Base-by-base conservation (phyloP, 2,329 filamentous ascomycete species). In the Colletotrichum aenigma region DNA sequence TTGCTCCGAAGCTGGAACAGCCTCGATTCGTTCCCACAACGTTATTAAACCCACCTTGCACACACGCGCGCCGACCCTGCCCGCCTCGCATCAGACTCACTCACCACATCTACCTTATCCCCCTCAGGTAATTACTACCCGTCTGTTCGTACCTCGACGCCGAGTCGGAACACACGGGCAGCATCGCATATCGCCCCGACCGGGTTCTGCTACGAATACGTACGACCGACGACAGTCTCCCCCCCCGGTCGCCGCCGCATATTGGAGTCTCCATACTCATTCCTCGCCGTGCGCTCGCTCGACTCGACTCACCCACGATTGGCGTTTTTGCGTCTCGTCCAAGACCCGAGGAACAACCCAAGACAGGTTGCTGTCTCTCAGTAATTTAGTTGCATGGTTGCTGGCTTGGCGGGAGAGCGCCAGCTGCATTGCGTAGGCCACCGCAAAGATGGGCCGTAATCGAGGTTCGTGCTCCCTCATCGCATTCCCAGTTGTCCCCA, bases 311-410 rank as follows among this genome's bases (percentile, higher is more conserved):
- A 18, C 38, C n/a, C 38, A 48, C 26, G 36, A 48, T 9, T 52
- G 32, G 38, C 30, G 66, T 68, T 43, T 71, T 71, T 6, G 55
- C 48, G 66, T 55, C 71, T 74, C 32, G 70, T 34, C 52, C 15
- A 36, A 34, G 78, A 24, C 61, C 26, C 38, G 38, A 64, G 52
- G 36, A 62, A 43, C 58, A 62, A 24, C 58, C 66, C 55, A 71
- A 61, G 28, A 56, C 58, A 36, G 32, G 68, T 36, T 30, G 58
- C 24, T 75, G 74, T 75, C 74, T 75, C 70, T 73, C 74, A 75
- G 28, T 75, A 76, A 76, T 75, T 76, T 76, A 30, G 15, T 69
- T 76, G 74, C 74, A 69, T 75, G 70, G 58, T 75, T 74, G 28
- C 71, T 76, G 71, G 74, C 74, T 76, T 75, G 74, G 71, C 71